Conservation (phyloP, 2,329 filamentous ascomycete species). For the Tolypocladium inflatum region DNA sequence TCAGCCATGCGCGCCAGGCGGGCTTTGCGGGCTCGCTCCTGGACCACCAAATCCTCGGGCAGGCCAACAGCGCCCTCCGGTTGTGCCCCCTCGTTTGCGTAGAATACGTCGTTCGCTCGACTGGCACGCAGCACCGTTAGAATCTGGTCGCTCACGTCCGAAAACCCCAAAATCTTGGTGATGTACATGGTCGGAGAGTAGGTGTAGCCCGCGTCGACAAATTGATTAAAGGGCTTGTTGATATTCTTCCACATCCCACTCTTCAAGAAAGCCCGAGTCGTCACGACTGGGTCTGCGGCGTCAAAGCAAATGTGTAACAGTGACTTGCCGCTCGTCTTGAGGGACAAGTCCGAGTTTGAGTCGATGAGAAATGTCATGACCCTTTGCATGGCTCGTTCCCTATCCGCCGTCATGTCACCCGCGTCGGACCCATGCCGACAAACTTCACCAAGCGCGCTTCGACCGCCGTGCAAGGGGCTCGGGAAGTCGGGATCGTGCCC, state of each 20-base stretch:
- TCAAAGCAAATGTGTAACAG: conserved; percentile 52
- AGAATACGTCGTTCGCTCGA: conserved; percentile 43
- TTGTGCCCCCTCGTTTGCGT: conserved; percentile 42
- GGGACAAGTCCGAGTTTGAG: conserved; percentile 44
- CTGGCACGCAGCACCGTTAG: conserved; percentile 40
- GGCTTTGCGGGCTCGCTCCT: conserved; percentile 40
- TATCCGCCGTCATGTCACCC: conserved; percentile 31
- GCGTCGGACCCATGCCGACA: conserved; percentile 45
- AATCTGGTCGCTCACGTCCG: conserved; percentile 30
- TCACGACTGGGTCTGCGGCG: conserved; percentile 41
- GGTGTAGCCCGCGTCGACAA: conserved; percentile 39
- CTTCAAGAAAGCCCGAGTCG: conserved; percentile 49
- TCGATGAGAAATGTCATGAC: conserved; percentile 47
- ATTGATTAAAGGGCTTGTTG: conserved; percentile 50
- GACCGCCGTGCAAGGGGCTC: conserved; percentile 50
- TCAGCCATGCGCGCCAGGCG: conserved; percentile 33
- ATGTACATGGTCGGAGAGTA: conserved; percentile 60
- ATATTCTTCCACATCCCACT: conserved; percentile 55
- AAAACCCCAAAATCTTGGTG: conserved; percentile 30
- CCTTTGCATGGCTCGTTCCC: conserved; percentile 46
- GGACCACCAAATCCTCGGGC: conserved; percentile 36
- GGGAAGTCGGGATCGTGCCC: conserved; percentile 58
- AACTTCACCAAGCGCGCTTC: conserved; percentile 54
- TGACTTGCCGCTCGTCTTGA: conserved; percentile 48
- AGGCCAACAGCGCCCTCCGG: conserved; percentile 43